Evolutionary conservation across 441 rosid species (phyloP).

Genomic region (Erodium texanum): DNA sequence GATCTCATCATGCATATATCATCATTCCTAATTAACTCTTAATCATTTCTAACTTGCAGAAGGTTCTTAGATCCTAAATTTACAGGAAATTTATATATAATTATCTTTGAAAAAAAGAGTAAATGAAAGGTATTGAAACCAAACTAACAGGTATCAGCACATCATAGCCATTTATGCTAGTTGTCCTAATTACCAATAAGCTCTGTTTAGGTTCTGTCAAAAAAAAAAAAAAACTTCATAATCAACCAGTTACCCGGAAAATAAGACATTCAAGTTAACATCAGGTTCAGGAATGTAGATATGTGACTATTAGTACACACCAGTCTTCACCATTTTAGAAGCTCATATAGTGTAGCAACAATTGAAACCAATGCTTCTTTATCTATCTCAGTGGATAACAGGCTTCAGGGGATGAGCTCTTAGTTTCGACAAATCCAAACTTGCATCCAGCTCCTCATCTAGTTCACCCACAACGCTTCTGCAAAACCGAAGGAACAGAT

Average conservation of each 20-base stretch:
- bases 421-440: slow-evolving; percentile 1
- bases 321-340: neutral
- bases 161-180: neutral
- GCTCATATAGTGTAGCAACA: neutral
- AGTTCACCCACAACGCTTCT: slow-evolving; percentile 8
- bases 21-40: neutral
- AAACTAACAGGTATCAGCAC: neutral
- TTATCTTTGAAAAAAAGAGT: neutral
- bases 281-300: neutral
- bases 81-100: neutral
- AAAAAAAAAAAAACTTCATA: neutral
- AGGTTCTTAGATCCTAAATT: too few relatives aligned
- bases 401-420: slow-evolving; percentile 11
- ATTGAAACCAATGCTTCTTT: neutral
- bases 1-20: neutral
- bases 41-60: neutral
- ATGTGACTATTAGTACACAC: neutral
- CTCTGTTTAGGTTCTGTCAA: neutral
- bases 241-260: neutral
- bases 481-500: neutral
- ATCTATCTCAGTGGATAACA: slow-evolving; percentile 3
- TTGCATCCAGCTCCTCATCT: slow-evolving; percentile 8
- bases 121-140: neutral
- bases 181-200: neutral
- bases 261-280: neutral